Evolutionary conservation across 2,329 filamentous ascomycete species (phyloP), one percentile per base, ranked within the genome.

Genomic region (Daldinia sp.): DNA sequence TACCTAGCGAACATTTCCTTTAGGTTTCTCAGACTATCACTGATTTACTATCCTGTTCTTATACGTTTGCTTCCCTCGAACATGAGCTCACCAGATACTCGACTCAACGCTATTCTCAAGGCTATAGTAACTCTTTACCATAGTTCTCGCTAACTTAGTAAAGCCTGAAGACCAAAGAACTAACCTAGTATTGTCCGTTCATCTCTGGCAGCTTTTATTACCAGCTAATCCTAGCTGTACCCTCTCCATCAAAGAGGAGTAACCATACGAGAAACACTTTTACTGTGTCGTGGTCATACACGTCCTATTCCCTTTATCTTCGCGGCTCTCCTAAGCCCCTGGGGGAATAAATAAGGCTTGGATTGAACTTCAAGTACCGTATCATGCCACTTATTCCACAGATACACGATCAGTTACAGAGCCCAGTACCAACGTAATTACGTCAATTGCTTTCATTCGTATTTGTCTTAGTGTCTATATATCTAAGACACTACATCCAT

Each of bases 361-460:
- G 18, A 50, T 6, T 6, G 15, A 15, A 18, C 13, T 18, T 33
- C 15, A 26, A 13, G 15, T 33, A n/a, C 6, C 26, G 13, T 51
- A 13, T 6, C 26, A 6, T 56, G 9, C 53, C 53, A 42, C 37
- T 15, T 12, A 20, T n/a, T 48, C 44, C 44, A 26, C 44, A 15
- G 15, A 18, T 56, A 28, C 35, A 39, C 7, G 28, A 30, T 28
- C 20, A 37, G 20, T 37, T n/a, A 55, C 35, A 28, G 20, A 28
- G n/a, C 35, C 18, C 1, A n/a, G 53, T 42, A 41, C 20, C 53
- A 56, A 23, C 37, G 7, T 48, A 42, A 56, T 56, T 42, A 56
- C 53, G 39, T 56, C 53, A 37, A 30, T 56, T 56, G 37, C 15
- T 63, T 65, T 59, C 46, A 59, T 63, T 63, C 54, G 39, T 63